These are phyloP conservation scores for Penicillium sp. DNA, from an alignment of 2,329 filamentous ascomycete species.

Conservation along the genomic window DNA sequence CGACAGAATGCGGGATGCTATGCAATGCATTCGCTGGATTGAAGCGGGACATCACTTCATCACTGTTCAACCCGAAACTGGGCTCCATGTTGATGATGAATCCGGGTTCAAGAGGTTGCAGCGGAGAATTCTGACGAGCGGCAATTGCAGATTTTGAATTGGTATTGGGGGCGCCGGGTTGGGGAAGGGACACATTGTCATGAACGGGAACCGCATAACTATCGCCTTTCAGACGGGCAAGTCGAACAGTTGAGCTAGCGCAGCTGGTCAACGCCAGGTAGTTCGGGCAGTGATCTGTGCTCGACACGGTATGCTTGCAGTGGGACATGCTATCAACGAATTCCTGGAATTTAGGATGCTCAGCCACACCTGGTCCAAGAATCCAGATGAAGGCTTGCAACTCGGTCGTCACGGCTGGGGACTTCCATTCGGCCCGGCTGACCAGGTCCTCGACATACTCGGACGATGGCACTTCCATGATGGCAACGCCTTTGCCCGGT, in stretches of 20 bases:
- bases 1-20: constrained; percentile 30
- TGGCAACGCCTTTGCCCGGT: constrained; percentile 69
- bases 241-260: constrained; percentile 63
- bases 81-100: constrained; percentile 48
- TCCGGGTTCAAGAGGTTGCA: constrained; percentile 41
- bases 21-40: constrained; percentile 22
- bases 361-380: constrained; percentile 65
- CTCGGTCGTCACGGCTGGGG: constrained; percentile 61
- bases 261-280: constrained; percentile 67
- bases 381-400: constrained; percentile 76
- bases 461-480: constrained; percentile 72
- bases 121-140: constrained; percentile 19
- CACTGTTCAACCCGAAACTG: constrained; percentile 37
- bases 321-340: constrained; percentile 65
- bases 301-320: constrained; percentile 74
- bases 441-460: constrained; percentile 70
- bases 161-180: constrained; percentile 27
- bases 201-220: constrained; percentile 70
- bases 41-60: constrained; percentile 28
- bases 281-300: constrained; percentile 71
- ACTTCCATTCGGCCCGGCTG: constrained; percentile 68
- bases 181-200: constrained; percentile 53
- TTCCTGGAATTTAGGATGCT: constrained; percentile 59
- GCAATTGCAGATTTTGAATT: constrained; percentile 14
- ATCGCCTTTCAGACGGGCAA: constrained; percentile 69